Evolutionary conservation across 352 stramenopile species (phyloP).

Genomic region (Peronospora tabacina): DNA sequence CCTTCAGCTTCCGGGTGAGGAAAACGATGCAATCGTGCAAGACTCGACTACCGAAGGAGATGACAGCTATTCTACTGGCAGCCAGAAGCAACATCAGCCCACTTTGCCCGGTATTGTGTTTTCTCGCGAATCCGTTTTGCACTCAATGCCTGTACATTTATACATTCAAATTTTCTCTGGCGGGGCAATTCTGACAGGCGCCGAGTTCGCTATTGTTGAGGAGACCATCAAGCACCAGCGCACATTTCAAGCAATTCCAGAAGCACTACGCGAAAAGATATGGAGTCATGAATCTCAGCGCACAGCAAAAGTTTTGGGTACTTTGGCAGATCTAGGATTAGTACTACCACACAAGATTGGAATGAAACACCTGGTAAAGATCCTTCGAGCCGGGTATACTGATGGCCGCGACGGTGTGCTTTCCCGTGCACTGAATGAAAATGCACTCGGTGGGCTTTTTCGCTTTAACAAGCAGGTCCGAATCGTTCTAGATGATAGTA

Average conservation of each 20-base stretch:
- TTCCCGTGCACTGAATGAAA: constrained; percentile 61
- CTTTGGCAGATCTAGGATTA: constrained; percentile 56
- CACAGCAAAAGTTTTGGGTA: constrained; percentile 64
- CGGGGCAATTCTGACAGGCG: constrained; percentile 43
- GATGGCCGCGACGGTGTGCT: constrained; percentile 60
- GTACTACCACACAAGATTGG: constrained; percentile 73
- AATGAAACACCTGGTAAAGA: constrained; percentile 72
- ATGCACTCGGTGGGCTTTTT: constrained; percentile 64
- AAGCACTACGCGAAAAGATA: constrained; percentile 44
- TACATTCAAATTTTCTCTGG: constrained; percentile 80
- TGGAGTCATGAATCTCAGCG: constrained; percentile 66
- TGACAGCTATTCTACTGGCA: constrained; percentile 1
- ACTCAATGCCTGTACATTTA: constrained; percentile 66
- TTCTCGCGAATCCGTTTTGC: constrained; percentile 62
- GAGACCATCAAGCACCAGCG: constrained; percentile 42
- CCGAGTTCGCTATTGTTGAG: constrained; percentile 48
- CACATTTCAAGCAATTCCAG: constrained; percentile 40
- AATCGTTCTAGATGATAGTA: constrained; percentile 46
- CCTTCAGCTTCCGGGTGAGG: constrained; percentile 36
- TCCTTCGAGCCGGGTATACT: constrained; percentile 58
- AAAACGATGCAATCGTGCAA: constrained; percentile 34
- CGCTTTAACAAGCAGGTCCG: constrained; percentile 38
- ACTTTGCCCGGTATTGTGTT: constrained; percentile 49
- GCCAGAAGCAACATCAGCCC: constrained; percentile 1
- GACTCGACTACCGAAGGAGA: constrained; percentile 27